These are phyloP conservation scores for Claviceps africana DNA, from an alignment of 2,329 filamentous ascomycete species.

Conservation along the genomic window DNA sequence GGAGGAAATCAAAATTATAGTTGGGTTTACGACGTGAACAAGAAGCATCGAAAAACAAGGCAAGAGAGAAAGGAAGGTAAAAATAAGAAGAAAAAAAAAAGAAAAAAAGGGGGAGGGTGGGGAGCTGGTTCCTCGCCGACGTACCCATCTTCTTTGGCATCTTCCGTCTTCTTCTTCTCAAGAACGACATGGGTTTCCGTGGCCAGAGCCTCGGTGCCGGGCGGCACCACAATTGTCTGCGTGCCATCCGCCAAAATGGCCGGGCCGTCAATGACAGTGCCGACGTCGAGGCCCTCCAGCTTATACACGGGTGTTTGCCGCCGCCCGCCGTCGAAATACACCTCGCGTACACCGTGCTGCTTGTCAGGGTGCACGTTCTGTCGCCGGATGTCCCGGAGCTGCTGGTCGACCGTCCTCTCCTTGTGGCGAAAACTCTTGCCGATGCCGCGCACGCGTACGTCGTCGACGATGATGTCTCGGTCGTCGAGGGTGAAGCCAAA, in stretches of 20 bases:
- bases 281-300: slow-evolving; percentile 57
- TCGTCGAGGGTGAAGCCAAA: slow-evolving; percentile 82
- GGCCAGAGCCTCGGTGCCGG: slow-evolving; percentile 59
- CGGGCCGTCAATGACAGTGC: slow-evolving; percentile 62
- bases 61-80: no score
- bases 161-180: slow-evolving; percentile 50
- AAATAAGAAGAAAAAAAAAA: no score
- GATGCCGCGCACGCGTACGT: slow-evolving; percentile 76
- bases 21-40: no score
- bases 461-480: slow-evolving; percentile 78
- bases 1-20: no score
- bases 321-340: slow-evolving; percentile 77
- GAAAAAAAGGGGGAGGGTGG: neutral
- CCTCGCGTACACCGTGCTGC: slow-evolving; percentile 49
- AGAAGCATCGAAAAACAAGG: neutral
- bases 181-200: slow-evolving; percentile 83
- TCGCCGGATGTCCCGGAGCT: slow-evolving; percentile 55
- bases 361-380: slow-evolving; percentile 44
- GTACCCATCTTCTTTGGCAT: slow-evolving; percentile 19
- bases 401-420: slow-evolving; percentile 72
- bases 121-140: neutral
- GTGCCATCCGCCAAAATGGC: slow-evolving; percentile 78
- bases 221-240: slow-evolving; percentile 84
- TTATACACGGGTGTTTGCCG: slow-evolving; percentile 71
- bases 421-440: slow-evolving; percentile 73